phyloP scores from a whole-genome alignment of 139 green algal species.

The Chlamydomonas schloesseri region DNA sequence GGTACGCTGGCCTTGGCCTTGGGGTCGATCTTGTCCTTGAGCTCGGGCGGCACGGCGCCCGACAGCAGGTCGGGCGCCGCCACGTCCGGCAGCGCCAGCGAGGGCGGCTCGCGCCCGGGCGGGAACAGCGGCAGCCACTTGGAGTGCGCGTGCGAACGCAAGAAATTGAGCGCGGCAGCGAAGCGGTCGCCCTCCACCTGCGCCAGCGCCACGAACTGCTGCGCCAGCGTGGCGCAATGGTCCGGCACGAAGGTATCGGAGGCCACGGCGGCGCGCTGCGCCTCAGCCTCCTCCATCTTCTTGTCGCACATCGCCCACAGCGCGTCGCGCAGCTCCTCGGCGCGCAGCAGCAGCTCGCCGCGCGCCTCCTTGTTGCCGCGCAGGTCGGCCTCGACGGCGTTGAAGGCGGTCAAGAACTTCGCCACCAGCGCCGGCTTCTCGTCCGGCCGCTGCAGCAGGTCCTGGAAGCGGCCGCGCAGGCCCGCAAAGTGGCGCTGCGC shows the following conservation, averaged over 20 bases:
- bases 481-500: constrained; percentile 61
- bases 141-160: constrained; percentile 8
- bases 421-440: constrained; percentile 56
- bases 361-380: constrained; percentile 56
- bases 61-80: constrained; percentile 44
- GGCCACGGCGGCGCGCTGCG: constrained; percentile 55
- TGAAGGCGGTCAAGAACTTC: constrained; percentile 73
- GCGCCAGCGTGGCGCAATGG: constrained; percentile 43
- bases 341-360: constrained; percentile 79
- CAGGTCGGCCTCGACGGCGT: constrained; percentile 76
- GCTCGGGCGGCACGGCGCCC: constrained; percentile 43
- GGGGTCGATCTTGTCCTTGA: constrained; percentile 61
- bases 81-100: not conserved
- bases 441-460: constrained; percentile 59
- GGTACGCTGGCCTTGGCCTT: constrained; percentile 46
- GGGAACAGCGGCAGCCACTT: constrained; percentile 24
- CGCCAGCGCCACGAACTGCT: constrained; percentile 54
- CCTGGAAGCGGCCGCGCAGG: constrained; percentile 53
- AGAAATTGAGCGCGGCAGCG: constrained; percentile 50
- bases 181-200: constrained; percentile 72
- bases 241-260: constrained; percentile 63
- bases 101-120: not conserved
- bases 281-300: constrained; percentile 70
- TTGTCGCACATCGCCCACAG: constrained; percentile 83
- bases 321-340: constrained; percentile 80